Base-by-base conservation (phyloP, 768 basidiomycete genomes). In the Tricholomella constricta region DNA sequence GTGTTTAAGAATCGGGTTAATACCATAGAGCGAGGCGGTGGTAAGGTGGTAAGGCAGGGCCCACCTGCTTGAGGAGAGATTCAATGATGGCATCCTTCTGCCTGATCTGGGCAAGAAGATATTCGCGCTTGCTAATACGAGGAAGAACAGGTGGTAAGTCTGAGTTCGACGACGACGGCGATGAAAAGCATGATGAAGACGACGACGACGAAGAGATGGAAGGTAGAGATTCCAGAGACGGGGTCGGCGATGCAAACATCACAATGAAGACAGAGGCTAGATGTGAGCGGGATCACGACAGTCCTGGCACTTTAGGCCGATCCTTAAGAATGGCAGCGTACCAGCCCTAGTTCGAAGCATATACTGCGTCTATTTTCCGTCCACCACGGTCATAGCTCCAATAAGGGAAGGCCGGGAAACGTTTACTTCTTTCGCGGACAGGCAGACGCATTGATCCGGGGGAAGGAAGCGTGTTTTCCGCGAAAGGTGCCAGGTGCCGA, bases 71-170 rank as follows among this genome's bases (percentile, higher is more conserved):
- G 58, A 94, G 78, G 12, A 93, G 81, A 12, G 85, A 88, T 57
- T 91, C 88, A 59, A 94, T 93, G 60, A 93, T 87, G 17, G 83
- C 77, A 72, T 94, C 91, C 73, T 94, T 94, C 72, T 94, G 91
- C 48, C 86, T 81, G 57, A 94, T 86, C 65, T 93, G 89, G 4
- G 89, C 88, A 22, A 93, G 80, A 15, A 94, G 76, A 64, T 91
- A 91, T 63, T 93, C 91, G 52, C 90, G 83, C 74, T 92, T 92
- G 65, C 91, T 94, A 61, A 68, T 72, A 17, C 57, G 63, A 60
- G 67, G 66, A 61, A 70, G 61, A 58, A 65, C 51, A 55, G 68
- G 72, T 29, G 77, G 66, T 57, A 75, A 73, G 60, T 74, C 72
- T 41, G 75, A 71, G 36, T 69, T 67, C 55, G 67, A 57, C 48